Evolutionary conservation across 257 asterid species (phyloP), one percentile per base, ranked within the genome.

Genomic region (Apocynum venetum): DNA sequence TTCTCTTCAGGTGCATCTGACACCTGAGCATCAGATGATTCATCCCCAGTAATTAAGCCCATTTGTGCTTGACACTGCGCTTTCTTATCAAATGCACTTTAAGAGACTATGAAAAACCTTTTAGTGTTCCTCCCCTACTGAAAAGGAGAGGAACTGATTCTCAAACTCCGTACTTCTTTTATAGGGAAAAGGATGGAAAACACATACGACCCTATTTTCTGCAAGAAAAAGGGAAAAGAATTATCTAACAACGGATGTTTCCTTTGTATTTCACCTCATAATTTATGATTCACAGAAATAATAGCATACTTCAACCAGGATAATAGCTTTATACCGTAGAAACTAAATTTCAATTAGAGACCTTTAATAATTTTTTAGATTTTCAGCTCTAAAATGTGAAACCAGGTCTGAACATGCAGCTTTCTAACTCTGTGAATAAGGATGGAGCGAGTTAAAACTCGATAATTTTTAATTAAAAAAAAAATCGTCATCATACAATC

Each of bases 1-100:
- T 87, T 95, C 94, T 95, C 98, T 81, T 86, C 97, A 38, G 87
- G 86, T 76, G 92, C 89, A 86, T 80, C 81, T 73, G 94, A 84
- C 76, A 78, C 82, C 19, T 81, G 84, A 57, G 67, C 67, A 31
- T 81, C 88, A 47, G 66, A 56, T 67, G 73, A 17, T 55, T 88
- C 91, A 19, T 88, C 97, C 56, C 88, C 92, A 56, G 64, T 40
- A 7, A 84, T 63, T 44, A 89, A 85, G 60, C 89, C 88, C 98
- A 91, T 91, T 77, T 74, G 74, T 63, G 67, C 31, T 61, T 68
- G 76, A 66, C 69, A 38, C 52, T 44, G 43, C 64, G n/a, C 65
- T 66, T 41, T 53, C 49, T 19, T 51, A 65, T 80, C 82, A 76
- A 84, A 80, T 86, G 90, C 89, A 83, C 85, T 80, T 84, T 82